Evolutionary conservation across 257 asterid species (phyloP).

Genomic region (Scutellaria barbata): DNA sequence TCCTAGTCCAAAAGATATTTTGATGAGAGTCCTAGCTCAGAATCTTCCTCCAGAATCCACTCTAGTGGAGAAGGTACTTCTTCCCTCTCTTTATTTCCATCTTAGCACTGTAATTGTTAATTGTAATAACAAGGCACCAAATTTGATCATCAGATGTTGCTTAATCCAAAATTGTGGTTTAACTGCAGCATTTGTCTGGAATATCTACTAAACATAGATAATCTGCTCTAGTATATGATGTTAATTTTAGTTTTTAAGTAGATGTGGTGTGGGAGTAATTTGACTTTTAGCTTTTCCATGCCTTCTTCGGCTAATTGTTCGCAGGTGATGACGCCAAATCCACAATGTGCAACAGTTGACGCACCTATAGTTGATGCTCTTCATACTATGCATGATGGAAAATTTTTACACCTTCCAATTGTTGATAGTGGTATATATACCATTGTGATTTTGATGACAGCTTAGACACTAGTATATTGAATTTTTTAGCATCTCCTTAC

Average conservation of each 20-base stretch:
- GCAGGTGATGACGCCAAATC: constrained; percentile 94
- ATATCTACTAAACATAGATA: not conserved
- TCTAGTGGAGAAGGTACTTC: constrained; percentile 74
- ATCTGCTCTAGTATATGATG: not conserved
- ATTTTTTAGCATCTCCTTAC: not conserved
- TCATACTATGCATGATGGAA: constrained; percentile 95
- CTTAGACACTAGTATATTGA: not conserved
- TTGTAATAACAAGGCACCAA: not conserved
- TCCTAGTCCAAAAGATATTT: constrained; percentile 83
- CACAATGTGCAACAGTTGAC: constrained; percentile 89
- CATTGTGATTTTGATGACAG: not conserved
- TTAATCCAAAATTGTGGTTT: not conserved
- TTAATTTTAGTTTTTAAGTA: not conserved
- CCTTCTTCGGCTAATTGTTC: not conserved
- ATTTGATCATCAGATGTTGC: not conserved
- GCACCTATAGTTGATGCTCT: constrained; percentile 94
- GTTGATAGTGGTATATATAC: constrained; percentile 72
- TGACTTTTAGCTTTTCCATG: not conserved
- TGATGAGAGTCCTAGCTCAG: constrained; percentile 92
- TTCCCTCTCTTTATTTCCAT: not conserved
- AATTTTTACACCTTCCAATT: constrained; percentile 89
- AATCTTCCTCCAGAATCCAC: constrained; percentile 80
- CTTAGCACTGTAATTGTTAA: not conserved
- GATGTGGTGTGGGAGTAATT: not conserved
- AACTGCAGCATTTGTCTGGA: not conserved